Evolutionary conservation across 2,329 filamentous ascomycete species (phyloP), one percentile per base, ranked within the genome.

Genomic region (Elsinoe perseae): DNA sequence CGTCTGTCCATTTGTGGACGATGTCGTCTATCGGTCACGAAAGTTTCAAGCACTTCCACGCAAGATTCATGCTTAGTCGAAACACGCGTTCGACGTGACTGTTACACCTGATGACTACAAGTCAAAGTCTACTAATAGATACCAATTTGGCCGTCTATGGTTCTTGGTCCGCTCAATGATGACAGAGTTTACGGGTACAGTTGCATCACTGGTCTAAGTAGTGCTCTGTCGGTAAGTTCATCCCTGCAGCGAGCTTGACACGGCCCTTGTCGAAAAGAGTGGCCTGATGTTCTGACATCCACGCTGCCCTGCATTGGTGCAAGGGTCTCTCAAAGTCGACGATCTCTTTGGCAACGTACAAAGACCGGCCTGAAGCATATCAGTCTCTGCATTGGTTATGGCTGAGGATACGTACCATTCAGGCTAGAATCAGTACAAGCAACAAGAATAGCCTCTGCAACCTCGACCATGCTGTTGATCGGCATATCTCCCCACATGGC

Each of bases 311-410:
- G 6, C 10, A 30, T 16, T 30, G 25, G 21, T 50, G 44, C 23
- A 50, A 25, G 12, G 44, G 44, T 21, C 32, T 30, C 27, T 50
- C 44, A 27, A 50, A 50, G 21, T 50, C 44, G 14, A 50, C 44
- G 32, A 50, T 50, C 28, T 50, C 44, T 21, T 32, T 50, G 44
- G 44, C 44, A 2, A 50, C 44, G 12, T 50, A 50, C 16, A 50
- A 25, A 14, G 25, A 28, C 9, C 44, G 44, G 25, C 44, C 44
- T 50, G 44, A 2, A 6, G 12, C 6, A 14, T 30, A 20, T 50
- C 27, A 50, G 44, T 18, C 14, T 10, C 14, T 18, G 18, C 20
- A 3, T 2, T 14, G 12, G 14, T 50, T n/a, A 10, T 16, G 3
- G n/a, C 7, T 18, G 9, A 14, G 9, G 6, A 25, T 10, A 10